A percentile compares a stretch with the other conserved stretches of the same genome.
Conservation (phyloP, 2,329 filamentous ascomycete species). For the Colletotrichum sp. region DNA sequence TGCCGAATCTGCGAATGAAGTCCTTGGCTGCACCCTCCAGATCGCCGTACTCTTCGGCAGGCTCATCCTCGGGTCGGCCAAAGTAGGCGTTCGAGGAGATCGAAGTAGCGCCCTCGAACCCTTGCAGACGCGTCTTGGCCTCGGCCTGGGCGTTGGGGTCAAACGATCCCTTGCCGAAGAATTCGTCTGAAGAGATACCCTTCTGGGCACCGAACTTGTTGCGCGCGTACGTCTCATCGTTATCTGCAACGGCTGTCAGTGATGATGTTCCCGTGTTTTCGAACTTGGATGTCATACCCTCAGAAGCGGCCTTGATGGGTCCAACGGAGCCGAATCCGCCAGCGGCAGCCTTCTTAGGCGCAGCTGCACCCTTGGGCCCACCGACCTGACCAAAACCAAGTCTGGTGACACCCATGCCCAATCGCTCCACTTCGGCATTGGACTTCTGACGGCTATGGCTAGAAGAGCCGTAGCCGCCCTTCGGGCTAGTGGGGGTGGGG, state of each 20-base stretch:
- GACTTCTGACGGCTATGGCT: constrained; percentile 63
- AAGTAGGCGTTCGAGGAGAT: constrained; percentile 99
- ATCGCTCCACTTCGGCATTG: constrained; percentile 81
- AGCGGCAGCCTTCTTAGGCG: constrained; percentile 71
- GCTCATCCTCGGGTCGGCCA: constrained; percentile 86
- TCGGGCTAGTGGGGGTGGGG: constrained; percentile 77
- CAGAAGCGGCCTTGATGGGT: constrained; percentile 70
- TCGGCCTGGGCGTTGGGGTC: constrained; percentile 82
- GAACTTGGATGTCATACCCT: constrained; percentile 58
- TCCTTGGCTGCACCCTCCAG: constrained; percentile 94
- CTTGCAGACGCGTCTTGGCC: constrained; percentile 85
- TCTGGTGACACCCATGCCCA: constrained; percentile 87
- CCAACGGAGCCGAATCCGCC: constrained; percentile 88
- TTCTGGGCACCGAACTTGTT: constrained; percentile 92
- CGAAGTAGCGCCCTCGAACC: constrained; percentile 88
- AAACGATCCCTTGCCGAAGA: constrained; percentile 90
- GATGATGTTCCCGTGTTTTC: not conserved
- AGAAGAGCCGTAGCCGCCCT: constrained; percentile 67
- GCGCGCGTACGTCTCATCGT: constrained; percentile 83
- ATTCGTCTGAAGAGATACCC: constrained; percentile 97
- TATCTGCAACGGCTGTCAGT: constrained; percentile 49
- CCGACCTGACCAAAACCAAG: constrained; percentile 90
- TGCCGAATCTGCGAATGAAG: constrained; percentile 92
- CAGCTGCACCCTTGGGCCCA: constrained; percentile 59
- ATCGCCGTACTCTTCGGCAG: constrained; percentile 82